Evolutionary conservation across 202 grass and related monocot species (phyloP).

Genomic region (Digitaria exilis): DNA sequence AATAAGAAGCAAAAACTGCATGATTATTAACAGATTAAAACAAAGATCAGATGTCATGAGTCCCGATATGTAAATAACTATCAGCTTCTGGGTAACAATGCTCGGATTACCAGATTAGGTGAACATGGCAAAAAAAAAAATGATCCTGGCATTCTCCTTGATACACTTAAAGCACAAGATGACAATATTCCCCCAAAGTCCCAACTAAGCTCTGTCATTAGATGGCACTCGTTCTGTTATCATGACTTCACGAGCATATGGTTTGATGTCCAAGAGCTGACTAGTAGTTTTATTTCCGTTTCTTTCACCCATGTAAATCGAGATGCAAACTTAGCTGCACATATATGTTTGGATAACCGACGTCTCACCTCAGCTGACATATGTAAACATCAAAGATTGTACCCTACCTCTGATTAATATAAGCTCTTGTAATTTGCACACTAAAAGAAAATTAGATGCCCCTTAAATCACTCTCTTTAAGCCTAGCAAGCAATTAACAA

Average conservation of each 20-base stretch:
- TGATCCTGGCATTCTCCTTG: neutral
- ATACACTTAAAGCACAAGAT: neutral
- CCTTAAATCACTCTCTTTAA: neutral
- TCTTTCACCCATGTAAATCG: too few relatives aligned
- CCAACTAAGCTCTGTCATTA: neutral
- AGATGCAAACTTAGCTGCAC: too few relatives aligned
- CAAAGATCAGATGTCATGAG: neutral
- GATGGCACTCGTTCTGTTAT: too few relatives aligned
- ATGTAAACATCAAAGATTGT: too few relatives aligned
- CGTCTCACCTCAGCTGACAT: too few relatives aligned
- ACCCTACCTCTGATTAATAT: too few relatives aligned
- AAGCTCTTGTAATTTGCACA: too few relatives aligned
- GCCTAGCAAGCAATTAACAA: neutral
- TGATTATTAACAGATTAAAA: neutral
- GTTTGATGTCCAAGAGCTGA: too few relatives aligned
- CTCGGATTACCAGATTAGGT: neutral
- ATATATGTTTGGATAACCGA: too few relatives aligned
- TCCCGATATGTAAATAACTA: neutral
- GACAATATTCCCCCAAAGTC: neutral
- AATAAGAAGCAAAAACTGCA: constrained; percentile 14
- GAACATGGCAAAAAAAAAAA: neutral
- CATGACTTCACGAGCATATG: too few relatives aligned
- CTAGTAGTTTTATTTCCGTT: too few relatives aligned
- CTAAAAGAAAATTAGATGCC: neutral
- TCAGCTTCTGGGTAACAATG: neutral